These are phyloP conservation scores for Pleurotus giganteus DNA, from an alignment of 768 basidiomycete genomes.

Conservation along the genomic window DNA sequence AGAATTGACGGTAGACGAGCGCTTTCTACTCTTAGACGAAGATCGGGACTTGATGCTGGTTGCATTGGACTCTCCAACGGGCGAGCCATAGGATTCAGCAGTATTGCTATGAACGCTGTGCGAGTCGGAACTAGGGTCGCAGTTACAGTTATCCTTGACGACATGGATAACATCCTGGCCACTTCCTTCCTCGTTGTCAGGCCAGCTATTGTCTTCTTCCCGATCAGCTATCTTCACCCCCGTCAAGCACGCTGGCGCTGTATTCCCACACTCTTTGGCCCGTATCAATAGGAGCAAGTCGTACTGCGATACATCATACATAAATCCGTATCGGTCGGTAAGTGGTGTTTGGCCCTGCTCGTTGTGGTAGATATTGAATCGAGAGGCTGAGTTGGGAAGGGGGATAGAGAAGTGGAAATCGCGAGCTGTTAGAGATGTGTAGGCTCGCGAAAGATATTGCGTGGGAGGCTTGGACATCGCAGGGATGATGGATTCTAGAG, in stretches of 20 bases:
- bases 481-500: slow-evolving; percentile 82
- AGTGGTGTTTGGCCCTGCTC: slow-evolving; percentile 57
- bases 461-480: slow-evolving; percentile 79
- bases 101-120: slow-evolving; percentile 15
- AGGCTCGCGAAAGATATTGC: slow-evolving; percentile 74
- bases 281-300: slow-evolving; percentile 75
- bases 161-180: slow-evolving; percentile 38
- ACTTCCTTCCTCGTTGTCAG: slow-evolving; percentile 55
- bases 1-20: slow-evolving; percentile 34
- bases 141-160: slow-evolving; percentile 44
- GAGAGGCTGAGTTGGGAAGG: slow-evolving; percentile 53
- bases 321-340: slow-evolving; percentile 88
- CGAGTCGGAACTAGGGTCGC: slow-evolving; percentile 33
- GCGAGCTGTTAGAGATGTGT: slow-evolving; percentile 69
- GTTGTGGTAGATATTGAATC: slow-evolving; percentile 47
- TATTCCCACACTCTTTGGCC: slow-evolving; percentile 67
- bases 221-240: slow-evolving; percentile 87
- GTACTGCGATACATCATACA: slow-evolving; percentile 82
- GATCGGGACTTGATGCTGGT: slow-evolving; percentile 24
- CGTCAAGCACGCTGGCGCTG: slow-evolving; percentile 82
- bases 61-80: slow-evolving; percentile 9
- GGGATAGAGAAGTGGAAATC: slow-evolving; percentile 76
- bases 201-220: slow-evolving; percentile 76
- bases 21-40: slow-evolving; percentile 49
- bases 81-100: slow-evolving; percentile 9